Percentiles rank a stretch among this genome's conserved stretches.
Conservation (phyloP, 164 flowering plant genomes). For the Piper longum region DNA sequence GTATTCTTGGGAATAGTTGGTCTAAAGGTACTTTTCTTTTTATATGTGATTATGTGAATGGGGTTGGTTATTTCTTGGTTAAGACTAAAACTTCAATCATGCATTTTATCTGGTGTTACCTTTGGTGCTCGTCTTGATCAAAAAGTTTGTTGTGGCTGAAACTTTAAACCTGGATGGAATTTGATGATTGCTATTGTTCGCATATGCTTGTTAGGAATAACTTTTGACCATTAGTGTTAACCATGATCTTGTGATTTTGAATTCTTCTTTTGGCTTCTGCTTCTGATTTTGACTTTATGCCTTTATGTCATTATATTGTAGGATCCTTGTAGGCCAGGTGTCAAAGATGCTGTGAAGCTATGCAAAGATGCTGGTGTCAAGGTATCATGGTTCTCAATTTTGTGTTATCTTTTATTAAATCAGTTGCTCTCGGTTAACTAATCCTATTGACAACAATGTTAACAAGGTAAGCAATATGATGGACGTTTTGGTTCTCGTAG, state of each 20-base stretch:
- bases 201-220: neutral
- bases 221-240: neutral
- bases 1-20: constrained; percentile 81
- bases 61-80: neutral
- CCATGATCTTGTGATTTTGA: neutral
- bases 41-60: neutral
- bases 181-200: neutral
- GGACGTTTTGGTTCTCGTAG: too few relatives aligned
- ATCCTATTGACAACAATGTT: too few relatives aligned
- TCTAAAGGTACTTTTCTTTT: constrained; percentile 44
- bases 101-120: neutral
- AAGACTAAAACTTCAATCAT: neutral
- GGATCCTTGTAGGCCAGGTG: constrained; percentile 98
- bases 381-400: constrained; percentile 21
- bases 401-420: too few relatives aligned
- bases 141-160: neutral
- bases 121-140: neutral
- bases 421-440: too few relatives aligned
- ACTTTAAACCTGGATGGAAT: neutral
- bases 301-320: constrained; percentile 5
- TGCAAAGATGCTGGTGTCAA: constrained; percentile 90
- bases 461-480: too few relatives aligned
- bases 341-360: constrained; percentile 57
- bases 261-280: neutral
- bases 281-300: too few relatives aligned